These are phyloP conservation scores for Acacia confusa DNA, from an alignment of 306 rosid genomes.

Conservation along the genomic window DNA sequence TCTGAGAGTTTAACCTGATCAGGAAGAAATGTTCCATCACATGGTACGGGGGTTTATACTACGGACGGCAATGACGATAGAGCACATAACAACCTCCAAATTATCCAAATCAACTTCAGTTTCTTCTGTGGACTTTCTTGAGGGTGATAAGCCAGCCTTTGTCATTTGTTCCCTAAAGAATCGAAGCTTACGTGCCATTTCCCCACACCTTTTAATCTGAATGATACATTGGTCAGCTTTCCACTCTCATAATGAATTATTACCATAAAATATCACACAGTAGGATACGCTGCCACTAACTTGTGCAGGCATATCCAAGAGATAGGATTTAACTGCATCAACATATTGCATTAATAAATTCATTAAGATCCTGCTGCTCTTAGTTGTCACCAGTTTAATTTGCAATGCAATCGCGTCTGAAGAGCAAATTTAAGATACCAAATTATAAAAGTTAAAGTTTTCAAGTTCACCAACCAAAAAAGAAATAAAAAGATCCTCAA, in stretches of 20 bases:
- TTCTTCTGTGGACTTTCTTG: conserved; percentile 33
- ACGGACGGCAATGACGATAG: not conserved
- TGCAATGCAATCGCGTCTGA: not conserved
- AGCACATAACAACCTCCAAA: conserved; percentile 65
- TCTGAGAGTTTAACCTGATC: conserved; percentile 69
- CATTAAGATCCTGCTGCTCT: conserved; percentile 1
- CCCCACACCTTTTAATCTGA: conserved; percentile 79
- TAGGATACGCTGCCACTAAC: conserved; percentile 1
- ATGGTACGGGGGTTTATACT: not conserved
- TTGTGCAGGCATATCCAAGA: conserved; percentile 8
- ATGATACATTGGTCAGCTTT: conserved; percentile 28
- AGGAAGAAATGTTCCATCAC: conserved; percentile 20
- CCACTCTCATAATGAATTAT: conserved; percentile 2
- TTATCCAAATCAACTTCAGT: conserved; percentile 51
- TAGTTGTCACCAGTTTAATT: not conserved
- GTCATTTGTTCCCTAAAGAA: conserved; percentile 77
- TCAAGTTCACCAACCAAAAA: not conserved
- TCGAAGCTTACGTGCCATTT: conserved; percentile 73
- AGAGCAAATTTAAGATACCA: not conserved
- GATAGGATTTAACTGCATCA: not conserved
- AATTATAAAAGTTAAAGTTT: not conserved
- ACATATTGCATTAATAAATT: conserved; percentile 4
- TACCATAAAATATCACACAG: not conserved
- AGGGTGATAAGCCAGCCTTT: conserved; percentile 57
- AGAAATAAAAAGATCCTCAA: not conserved